Evolutionary conservation across 805 yeast species (phyloP).

Genomic region (Metschnikowia colocasiae): DNA sequence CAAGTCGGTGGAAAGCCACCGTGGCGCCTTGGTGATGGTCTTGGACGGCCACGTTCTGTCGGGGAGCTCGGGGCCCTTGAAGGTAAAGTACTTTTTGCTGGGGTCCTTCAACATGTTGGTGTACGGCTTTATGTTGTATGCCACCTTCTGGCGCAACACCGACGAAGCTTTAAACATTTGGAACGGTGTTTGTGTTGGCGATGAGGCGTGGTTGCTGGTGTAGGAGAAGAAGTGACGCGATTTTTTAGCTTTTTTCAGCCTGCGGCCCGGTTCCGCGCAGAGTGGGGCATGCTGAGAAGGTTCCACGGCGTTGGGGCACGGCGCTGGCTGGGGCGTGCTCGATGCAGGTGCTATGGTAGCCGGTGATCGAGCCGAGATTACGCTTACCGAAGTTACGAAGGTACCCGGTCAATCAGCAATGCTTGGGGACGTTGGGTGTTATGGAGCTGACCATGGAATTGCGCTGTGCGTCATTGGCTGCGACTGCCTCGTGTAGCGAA

Average conservation of each 20-base stretch:
- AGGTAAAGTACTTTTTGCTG: constrained; percentile 55
- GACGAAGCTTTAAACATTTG: constrained; percentile 26
- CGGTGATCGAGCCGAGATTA: no score
- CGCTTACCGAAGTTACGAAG: no score
- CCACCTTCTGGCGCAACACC: constrained; percentile 25
- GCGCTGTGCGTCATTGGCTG: no score
- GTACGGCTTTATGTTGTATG: constrained; percentile 21
- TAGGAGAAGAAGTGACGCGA: background rate
- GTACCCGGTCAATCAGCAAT: no score
- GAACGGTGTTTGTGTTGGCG: background rate
- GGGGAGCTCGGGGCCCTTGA: constrained; percentile 51
- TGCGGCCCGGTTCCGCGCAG: constrained; percentile 3
- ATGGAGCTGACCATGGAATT: no score
- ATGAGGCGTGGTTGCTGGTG: no score
- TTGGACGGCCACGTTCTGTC: constrained; percentile 73
- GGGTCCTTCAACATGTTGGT: constrained; percentile 65
- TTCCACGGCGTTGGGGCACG: background rate
- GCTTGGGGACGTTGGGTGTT: no score
- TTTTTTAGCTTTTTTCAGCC: constrained; percentile 1
- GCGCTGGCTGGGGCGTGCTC: no score
- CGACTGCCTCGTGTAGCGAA: no score
- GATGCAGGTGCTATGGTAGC: no score
- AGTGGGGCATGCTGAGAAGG: background rate
- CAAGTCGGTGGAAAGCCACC: constrained; percentile 77
- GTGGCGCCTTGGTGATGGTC: constrained; percentile 63